A percentile compares a stretch with the other conserved stretches of the same genome.
Evolutionary conservation across 345 rosid species (phyloP).

Genomic region (Populus pruinosa): DNA sequence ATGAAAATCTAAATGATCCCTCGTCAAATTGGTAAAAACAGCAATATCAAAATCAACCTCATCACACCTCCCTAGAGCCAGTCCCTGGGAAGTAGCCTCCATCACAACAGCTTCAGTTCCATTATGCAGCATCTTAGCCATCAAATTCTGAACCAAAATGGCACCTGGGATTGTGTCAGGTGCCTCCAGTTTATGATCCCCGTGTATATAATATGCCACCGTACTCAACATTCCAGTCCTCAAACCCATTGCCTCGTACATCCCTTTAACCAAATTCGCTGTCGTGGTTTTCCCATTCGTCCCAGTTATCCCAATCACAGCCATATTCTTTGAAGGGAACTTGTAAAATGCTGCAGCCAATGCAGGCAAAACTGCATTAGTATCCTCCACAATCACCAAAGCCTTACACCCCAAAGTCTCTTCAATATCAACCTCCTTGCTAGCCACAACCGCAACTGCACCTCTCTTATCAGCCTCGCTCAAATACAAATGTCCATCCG

Average conservation of each 20-base stretch:
- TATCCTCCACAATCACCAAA: constrained; percentile 89
- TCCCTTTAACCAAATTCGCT: constrained; percentile 70
- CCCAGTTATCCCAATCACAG: constrained; percentile 79
- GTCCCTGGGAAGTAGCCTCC: constrained; percentile 78
- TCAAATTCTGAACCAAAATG: constrained; percentile 78
- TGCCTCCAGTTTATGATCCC: constrained; percentile 64
- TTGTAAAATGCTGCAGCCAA: constrained; percentile 78
- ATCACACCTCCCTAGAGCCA: constrained; percentile 63
- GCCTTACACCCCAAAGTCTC: constrained; percentile 87
- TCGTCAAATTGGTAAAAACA: constrained; percentile 65
- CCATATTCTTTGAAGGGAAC: constrained; percentile 72
- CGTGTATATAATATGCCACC: constrained; percentile 66
- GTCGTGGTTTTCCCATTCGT: constrained; percentile 75
- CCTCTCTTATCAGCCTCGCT: constrained; percentile 97
- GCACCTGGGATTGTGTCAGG: constrained; percentile 60
- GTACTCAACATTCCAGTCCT: constrained; percentile 85
- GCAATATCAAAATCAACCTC: constrained; percentile 92
- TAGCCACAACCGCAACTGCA: constrained; percentile 90
- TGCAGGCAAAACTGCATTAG: constrained; percentile 69
- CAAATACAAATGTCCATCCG: constrained; percentile 65
- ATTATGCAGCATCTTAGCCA: constrained; percentile 93
- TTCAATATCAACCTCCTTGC: constrained; percentile 86
- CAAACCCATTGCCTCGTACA: constrained; percentile 92
- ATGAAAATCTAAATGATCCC: constrained; percentile 53
- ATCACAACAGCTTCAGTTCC: constrained; percentile 86